These are phyloP conservation scores for Torulaspora indica DNA, from an alignment of 805 yeast genomes.

Conservation along the genomic window DNA sequence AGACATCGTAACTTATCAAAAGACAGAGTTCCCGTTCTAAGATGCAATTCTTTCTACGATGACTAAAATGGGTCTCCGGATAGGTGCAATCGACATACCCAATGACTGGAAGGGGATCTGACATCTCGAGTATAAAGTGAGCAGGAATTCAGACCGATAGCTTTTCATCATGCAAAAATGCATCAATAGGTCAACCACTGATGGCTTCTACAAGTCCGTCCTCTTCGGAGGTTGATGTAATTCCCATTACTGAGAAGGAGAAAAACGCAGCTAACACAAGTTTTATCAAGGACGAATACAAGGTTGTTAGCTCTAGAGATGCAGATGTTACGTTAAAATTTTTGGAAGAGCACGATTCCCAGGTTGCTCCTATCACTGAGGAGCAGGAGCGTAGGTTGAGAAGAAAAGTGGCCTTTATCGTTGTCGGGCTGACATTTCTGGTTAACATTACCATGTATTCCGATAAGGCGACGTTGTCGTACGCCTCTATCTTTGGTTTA, in stretches of 20 bases:
- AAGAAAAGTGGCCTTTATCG: constrained; percentile 38
- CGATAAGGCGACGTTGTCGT: constrained; percentile 50
- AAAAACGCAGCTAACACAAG: neutral
- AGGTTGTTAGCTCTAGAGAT: constrained; percentile 33
- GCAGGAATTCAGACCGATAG: neutral
- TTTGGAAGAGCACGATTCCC: constrained; percentile 35
- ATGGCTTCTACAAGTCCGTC: constrained; percentile 1
- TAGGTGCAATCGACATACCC: neutral
- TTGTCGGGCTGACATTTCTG: constrained; percentile 38
- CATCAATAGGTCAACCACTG: neutral
- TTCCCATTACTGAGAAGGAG: neutral
- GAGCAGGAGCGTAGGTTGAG: constrained; percentile 40
- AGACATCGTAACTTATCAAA: no score
- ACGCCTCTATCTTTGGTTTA: constrained; percentile 45
- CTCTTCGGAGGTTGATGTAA: constrained; percentile 1
- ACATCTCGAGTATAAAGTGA: neutral
- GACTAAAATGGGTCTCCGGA: no score
- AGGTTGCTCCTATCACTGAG: constrained; percentile 40
- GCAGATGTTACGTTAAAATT: constrained; percentile 41
- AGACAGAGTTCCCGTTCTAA: no score
- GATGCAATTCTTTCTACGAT: no score
- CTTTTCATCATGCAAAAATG: neutral
- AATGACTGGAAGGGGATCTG: no score
- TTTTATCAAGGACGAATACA: constrained; percentile 13
- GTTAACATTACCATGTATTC: constrained; percentile 44